A percentile compares a stretch with the other conserved stretches of the same genome.
Evolutionary conservation across 192 early-diverging fungal species (phyloP).

Genomic region (Mortierella alpina): DNA sequence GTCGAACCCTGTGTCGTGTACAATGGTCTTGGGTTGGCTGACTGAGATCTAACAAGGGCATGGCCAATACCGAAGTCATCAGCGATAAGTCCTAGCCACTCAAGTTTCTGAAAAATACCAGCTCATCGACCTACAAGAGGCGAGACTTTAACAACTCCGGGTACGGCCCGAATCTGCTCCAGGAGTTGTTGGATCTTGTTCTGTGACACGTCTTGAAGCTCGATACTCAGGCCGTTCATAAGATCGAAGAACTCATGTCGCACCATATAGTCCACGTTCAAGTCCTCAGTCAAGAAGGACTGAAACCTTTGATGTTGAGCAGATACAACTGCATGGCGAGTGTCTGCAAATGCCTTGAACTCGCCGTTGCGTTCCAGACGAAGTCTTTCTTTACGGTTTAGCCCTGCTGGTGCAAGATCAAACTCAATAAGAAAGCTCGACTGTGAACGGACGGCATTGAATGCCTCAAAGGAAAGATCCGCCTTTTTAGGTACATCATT

Average conservation of each 20-base stretch:
- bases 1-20: slow-evolving; percentile 18
- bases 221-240: slow-evolving; percentile 42
- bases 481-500: not conserved
- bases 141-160: slow-evolving; percentile 32
- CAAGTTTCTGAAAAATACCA: not conserved
- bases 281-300: slow-evolving; percentile 6
- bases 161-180: slow-evolving; percentile 19
- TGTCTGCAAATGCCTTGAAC: not conserved
- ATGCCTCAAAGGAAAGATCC: slow-evolving; percentile 8
- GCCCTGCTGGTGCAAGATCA: slow-evolving; percentile 22
- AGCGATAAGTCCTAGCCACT: not conserved
- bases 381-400: slow-evolving; percentile 14
- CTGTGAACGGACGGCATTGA: not conserved
- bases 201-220: slow-evolving; percentile 12
- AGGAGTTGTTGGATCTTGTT: slow-evolving; percentile 8
- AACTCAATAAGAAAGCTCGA: slow-evolving; percentile 43
- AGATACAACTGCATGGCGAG: slow-evolving; percentile 9
- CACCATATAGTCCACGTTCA: slow-evolving; percentile 10
- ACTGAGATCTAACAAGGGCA: slow-evolving; percentile 8
- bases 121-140: slow-evolving; percentile 17
- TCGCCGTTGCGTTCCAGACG: slow-evolving; percentile 12
- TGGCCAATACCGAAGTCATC: too few species aligned
- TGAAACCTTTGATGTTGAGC: slow-evolving; percentile 17
- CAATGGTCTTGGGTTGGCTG: slow-evolving; percentile 23
- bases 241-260: slow-evolving; percentile 44